Conservation (phyloP, 257 asterid genomes). For the Schizonepeta tenuifolia region DNA sequence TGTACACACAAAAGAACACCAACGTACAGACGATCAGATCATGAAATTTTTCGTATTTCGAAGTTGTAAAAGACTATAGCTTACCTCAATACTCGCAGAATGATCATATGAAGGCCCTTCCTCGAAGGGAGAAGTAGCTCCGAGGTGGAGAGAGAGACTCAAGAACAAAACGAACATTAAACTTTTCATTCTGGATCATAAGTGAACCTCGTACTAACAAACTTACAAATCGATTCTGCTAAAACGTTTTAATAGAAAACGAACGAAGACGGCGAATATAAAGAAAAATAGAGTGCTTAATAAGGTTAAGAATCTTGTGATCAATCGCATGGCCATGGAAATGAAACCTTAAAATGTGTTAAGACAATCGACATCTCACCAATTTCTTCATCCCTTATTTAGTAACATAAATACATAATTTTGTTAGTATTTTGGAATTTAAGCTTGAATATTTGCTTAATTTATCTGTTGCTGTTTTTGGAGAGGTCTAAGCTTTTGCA, state of each 20-base stretch:
- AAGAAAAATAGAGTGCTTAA: not conserved
- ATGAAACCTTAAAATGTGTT: constrained; percentile 5
- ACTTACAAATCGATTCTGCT: constrained; percentile 21
- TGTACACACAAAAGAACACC: constrained; percentile 9
- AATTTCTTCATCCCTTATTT: constrained; percentile 22
- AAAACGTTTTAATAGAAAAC: not conserved
- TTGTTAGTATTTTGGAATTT: constrained; percentile 29
- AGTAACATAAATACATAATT: not conserved
- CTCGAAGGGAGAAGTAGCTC: constrained; percentile 6
- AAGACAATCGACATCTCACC: constrained; percentile 17
- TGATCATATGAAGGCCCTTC: constrained; percentile 39
- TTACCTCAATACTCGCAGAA: constrained; percentile 48
- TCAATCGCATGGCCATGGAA: not conserved
- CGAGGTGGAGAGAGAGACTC: constrained; percentile 16
- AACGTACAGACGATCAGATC: not conserved
- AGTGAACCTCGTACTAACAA: not conserved
- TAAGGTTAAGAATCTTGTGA: constrained; percentile 8
- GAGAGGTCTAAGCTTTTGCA: constrained; percentile 17
- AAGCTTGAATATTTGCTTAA: constrained; percentile 21
- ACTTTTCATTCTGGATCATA: constrained; percentile 29
- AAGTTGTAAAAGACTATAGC: not conserved
- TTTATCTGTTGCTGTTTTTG: constrained; percentile 35
- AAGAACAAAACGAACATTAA: constrained; percentile 9
- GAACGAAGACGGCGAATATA: not conserved
- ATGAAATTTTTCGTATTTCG: not conserved